Base-by-base conservation (phyloP, 768 basidiomycete genomes). In the Asterophora parasitica region DNA sequence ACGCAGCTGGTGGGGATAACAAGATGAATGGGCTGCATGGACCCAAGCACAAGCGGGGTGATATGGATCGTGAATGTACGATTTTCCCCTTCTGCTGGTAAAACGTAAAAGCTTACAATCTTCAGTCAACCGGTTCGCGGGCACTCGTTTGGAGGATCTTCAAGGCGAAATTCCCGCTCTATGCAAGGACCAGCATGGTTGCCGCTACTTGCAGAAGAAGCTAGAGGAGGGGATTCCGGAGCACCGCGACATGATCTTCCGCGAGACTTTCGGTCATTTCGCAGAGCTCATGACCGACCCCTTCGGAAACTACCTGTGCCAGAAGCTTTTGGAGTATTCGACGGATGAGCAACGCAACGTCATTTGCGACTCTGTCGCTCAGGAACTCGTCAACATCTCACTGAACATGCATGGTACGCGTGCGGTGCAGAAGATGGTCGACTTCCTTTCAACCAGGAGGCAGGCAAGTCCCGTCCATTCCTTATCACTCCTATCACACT, bases 361-460 rank as follows among this genome's bases (percentile, higher is more conserved):
- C 28, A 95, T 98, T 48, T 96, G 96, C 71, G 95, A 98, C 65
- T 93, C 92, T 19, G 95, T 99, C 42, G 92, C 94, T 28, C 89
- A 93, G 61, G 96, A 99, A 58, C 79, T 99, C 42, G 96, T 99
- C 60, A 92, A 87, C 63, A 98, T 99, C 61, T 96, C 93, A 28
- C 76, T 99, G 53, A 99, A 99, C 70, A 99, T 99, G 96, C 96
- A 99, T 68, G 96, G 96, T 27, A 99, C 96, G 27, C 85, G 96
- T 52, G 96, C 96, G 20, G 96, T 98, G 49, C 96, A 99, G 74
- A 98, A 98, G 75, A 98, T 98, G 95, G 96, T 99, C 54, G 96
- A 99, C 67, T 98, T 96, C 75, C 71, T 99, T 62, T 95, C 94
- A 16, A 92, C 91, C 45, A 84, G 90, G 59, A 76, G 96, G 62